A percentile compares a stretch with the other conserved stretches of the same genome.
Conservation (phyloP, 2,329 filamentous ascomycete species). For the Cladosporium sp. region DNA sequence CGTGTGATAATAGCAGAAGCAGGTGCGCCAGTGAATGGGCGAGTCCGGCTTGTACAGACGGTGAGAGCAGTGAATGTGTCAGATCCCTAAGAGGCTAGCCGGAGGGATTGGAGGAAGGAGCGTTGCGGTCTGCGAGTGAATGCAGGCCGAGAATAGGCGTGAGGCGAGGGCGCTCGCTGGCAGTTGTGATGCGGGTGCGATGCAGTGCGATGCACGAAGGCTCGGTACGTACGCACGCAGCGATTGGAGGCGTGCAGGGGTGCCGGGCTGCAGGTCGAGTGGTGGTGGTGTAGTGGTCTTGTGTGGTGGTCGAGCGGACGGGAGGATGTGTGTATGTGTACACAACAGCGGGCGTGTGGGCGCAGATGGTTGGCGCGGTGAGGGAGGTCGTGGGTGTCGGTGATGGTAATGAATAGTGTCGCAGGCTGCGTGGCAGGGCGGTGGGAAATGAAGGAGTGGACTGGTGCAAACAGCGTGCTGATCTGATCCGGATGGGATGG, state of each 20-base stretch:
- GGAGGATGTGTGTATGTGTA: background rate
- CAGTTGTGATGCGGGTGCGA: conserved; percentile 13
- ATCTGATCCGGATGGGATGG: conserved; percentile 6
- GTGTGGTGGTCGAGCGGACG: background rate
- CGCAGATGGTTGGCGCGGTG: conserved; percentile 13
- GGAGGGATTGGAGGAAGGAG: conserved; percentile 6
- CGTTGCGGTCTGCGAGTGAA: conserved; percentile 15
- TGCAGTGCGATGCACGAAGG: conserved; percentile 14
- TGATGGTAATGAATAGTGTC: conserved; percentile 9
- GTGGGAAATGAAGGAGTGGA: conserved; percentile 20
- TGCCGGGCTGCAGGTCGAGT: background rate
- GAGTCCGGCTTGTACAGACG: background rate
- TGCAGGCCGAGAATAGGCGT: conserved; percentile 9
- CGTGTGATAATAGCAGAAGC: background rate
- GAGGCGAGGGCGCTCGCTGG: background rate
- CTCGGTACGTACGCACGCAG: background rate
- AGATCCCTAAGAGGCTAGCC: background rate
- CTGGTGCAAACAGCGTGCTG: conserved; percentile 11
- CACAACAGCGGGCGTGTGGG: background rate
- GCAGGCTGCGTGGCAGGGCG: conserved; percentile 11
- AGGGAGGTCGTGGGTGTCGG: background rate
- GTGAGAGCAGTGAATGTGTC: conserved; percentile 11
- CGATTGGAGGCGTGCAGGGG: conserved; percentile 14
- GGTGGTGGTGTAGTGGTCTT: background rate
- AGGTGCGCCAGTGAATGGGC: background rate